These are phyloP conservation scores for Boletus pseudo-olivaceus DNA, from an alignment of 768 basidiomycete species.

Conservation along the genomic window DNA sequence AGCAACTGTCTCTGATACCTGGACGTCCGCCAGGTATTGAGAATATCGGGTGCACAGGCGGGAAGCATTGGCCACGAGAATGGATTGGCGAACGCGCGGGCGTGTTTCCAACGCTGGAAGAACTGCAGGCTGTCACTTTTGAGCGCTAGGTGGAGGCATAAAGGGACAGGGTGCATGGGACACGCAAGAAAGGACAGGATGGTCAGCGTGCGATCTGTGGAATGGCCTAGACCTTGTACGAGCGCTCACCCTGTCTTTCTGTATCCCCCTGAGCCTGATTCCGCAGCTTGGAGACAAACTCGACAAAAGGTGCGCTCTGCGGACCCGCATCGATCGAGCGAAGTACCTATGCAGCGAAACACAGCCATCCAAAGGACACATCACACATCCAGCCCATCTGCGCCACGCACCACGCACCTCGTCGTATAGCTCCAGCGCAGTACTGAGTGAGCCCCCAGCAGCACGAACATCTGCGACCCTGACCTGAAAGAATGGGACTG, in stretches of 20 bases:
- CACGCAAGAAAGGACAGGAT: background rate
- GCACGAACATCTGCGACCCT: slow-evolving; percentile 33
- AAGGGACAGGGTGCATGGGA: background rate
- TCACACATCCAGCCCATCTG: background rate
- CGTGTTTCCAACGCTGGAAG: slow-evolving; percentile 32
- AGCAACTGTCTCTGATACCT: slow-evolving; percentile 26
- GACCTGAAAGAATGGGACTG: slow-evolving; percentile 31
- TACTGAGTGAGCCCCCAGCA: slow-evolving; percentile 28
- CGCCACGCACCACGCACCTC: slow-evolving; percentile 18
- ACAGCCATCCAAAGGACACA: background rate
- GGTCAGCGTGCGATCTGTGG: background rate
- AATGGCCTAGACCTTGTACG: background rate
- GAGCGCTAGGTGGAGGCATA: slow-evolving; percentile 3
- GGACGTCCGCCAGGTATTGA: slow-evolving; percentile 24
- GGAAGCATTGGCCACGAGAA: slow-evolving; percentile 35
- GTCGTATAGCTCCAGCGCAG: slow-evolving; percentile 28
- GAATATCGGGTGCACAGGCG: slow-evolving; percentile 22
- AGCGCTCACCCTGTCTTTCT: slow-evolving; percentile 24
- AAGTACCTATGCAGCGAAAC: slow-evolving; percentile 18
- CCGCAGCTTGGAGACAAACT: slow-evolving; percentile 27
- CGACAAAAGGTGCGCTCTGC: slow-evolving; percentile 16
- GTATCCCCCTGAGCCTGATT: slow-evolving; percentile 23
- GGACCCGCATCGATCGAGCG: slow-evolving; percentile 17
- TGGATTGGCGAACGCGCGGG: slow-evolving; percentile 31
- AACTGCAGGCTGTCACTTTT: slow-evolving; percentile 25